Evolutionary conservation across 768 basidiomycete genomes (phyloP).

Genomic region (Mycena chlorophos): DNA sequence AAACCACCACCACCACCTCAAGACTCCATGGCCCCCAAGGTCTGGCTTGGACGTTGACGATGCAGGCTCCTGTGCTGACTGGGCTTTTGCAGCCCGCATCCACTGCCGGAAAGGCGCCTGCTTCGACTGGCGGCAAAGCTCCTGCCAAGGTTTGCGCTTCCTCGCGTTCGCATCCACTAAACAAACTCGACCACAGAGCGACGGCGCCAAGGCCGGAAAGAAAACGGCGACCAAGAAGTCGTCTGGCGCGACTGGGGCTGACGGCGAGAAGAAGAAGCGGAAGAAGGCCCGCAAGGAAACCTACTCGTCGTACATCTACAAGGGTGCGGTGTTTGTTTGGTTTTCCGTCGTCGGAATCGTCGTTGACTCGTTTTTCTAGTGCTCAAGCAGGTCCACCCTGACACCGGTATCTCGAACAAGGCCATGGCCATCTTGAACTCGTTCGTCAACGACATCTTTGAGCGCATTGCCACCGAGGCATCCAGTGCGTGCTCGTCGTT

Average conservation of each 20-base stretch:
- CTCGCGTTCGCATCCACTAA: too few species aligned
- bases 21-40: slow-evolving; percentile 34
- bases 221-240: slow-evolving; percentile 60
- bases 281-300: slow-evolving; percentile 81
- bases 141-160: slow-evolving; percentile 44
- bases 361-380: slow-evolving; percentile 45
- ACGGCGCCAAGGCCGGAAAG: slow-evolving; percentile 54
- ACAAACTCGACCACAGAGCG: slow-evolving; percentile 15
- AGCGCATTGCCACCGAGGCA: slow-evolving; percentile 89
- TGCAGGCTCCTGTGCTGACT: slow-evolving; percentile 6
- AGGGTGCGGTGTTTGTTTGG: slow-evolving; percentile 14
- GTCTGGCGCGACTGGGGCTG: slow-evolving; percentile 45
- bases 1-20: slow-evolving; percentile 34
- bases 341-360: background rate
- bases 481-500: slow-evolving; percentile 66
- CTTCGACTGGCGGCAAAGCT: slow-evolving; percentile 62
- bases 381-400: slow-evolving; percentile 96
- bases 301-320: slow-evolving; percentile 78
- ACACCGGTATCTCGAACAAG: slow-evolving; percentile 99
- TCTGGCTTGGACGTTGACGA: too few species aligned
- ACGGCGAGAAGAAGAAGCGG: slow-evolving; percentile 78
- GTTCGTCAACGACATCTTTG: slow-evolving; percentile 95
- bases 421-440: slow-evolving; percentile 96
- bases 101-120: slow-evolving; percentile 72
- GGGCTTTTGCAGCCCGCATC: slow-evolving; percentile 53